phyloP scores from a whole-genome alignment of 139 green algal genomes.

The Closterium sp. region DNA sequence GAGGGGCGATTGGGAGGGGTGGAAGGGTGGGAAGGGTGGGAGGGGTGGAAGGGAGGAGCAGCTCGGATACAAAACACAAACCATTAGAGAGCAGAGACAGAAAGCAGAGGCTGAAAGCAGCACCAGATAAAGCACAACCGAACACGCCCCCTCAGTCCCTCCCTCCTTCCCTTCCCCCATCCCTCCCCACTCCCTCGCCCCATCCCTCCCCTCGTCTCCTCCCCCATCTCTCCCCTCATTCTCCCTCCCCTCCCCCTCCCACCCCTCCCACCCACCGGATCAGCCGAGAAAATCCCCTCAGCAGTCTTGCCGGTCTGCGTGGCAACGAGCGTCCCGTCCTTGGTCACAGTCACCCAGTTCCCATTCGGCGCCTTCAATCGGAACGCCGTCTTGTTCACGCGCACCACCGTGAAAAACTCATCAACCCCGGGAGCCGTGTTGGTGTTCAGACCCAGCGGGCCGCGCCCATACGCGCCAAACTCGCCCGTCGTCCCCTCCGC shows the following conservation, averaged over 20 bases:
- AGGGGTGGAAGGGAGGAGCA: neutral
- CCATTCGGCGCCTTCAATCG: constrained; percentile 24
- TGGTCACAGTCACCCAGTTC: neutral
- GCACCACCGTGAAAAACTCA: constrained; percentile 15
- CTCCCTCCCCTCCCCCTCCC: too few species aligned
- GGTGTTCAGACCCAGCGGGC: constrained; percentile 22
- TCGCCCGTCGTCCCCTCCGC: neutral
- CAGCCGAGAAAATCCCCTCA: constrained; percentile 10
- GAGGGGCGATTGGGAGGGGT: too few species aligned
- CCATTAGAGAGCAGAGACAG: neutral
- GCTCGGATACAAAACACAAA: neutral
- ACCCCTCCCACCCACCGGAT: neutral
- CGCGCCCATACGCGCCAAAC: neutral
- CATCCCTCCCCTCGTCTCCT: neutral
- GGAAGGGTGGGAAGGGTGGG: too few species aligned
- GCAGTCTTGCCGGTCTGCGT: neutral
- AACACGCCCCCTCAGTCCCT: neutral
- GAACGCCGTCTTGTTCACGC: constrained; percentile 23
- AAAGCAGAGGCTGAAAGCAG: neutral
- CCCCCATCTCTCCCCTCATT: neutral
- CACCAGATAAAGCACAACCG: neutral
- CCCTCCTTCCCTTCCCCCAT: neutral
- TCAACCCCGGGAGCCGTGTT: neutral
- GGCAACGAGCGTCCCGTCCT: neutral
- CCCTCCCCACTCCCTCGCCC: too few species aligned